Conservation (phyloP, 352 stramenopile genomes). For the Phytophthora pseudosyringae region DNA sequence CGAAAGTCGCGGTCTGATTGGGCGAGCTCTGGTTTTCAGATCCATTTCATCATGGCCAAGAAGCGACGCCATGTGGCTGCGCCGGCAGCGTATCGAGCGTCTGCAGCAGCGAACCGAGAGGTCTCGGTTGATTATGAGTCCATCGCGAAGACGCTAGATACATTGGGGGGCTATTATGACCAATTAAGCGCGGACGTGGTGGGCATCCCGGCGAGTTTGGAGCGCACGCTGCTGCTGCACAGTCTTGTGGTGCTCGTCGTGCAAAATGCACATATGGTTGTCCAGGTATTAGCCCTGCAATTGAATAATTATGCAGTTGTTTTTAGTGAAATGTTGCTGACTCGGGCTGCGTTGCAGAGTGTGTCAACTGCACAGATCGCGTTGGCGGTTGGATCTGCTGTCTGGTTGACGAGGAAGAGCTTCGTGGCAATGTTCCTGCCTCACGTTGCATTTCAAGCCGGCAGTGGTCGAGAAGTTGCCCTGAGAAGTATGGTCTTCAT, state of each 20-base stretch:
- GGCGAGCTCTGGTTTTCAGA: slow-evolving; percentile 14
- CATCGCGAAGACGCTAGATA: slow-evolving; percentile 16
- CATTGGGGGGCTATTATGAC: slow-evolving; percentile 17
- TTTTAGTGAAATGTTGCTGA: background rate
- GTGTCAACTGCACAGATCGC: slow-evolving; percentile 37
- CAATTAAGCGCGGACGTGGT: slow-evolving; percentile 27
- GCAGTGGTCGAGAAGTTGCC: slow-evolving; percentile 4
- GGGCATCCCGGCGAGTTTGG: slow-evolving; percentile 28
- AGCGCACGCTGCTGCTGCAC: slow-evolving; percentile 45
- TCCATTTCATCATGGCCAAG: slow-evolving; percentile 41
- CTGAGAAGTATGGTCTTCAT: slow-evolving; percentile 12
- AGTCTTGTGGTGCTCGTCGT: slow-evolving; percentile 39
- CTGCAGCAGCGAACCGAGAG: slow-evolving; percentile 13
- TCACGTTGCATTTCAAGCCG: slow-evolving; percentile 10
- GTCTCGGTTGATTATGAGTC: slow-evolving; percentile 7
- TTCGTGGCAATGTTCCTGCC: slow-evolving; percentile 28
- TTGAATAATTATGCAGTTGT: background rate
- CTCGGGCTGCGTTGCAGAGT: slow-evolving; percentile 23
- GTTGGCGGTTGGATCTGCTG: slow-evolving; percentile 30
- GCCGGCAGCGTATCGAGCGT: slow-evolving; percentile 4
- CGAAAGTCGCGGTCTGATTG: slow-evolving; percentile 4
- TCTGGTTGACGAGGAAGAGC: slow-evolving; percentile 51
- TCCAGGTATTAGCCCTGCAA: slow-evolving; percentile 35
- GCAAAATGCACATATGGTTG: slow-evolving; percentile 51
- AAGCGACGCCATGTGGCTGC: slow-evolving; percentile 36